Evolutionary conservation across 1,284 basidiomycete genomes (phyloP).

Genomic region (Polyporus tsugae): DNA sequence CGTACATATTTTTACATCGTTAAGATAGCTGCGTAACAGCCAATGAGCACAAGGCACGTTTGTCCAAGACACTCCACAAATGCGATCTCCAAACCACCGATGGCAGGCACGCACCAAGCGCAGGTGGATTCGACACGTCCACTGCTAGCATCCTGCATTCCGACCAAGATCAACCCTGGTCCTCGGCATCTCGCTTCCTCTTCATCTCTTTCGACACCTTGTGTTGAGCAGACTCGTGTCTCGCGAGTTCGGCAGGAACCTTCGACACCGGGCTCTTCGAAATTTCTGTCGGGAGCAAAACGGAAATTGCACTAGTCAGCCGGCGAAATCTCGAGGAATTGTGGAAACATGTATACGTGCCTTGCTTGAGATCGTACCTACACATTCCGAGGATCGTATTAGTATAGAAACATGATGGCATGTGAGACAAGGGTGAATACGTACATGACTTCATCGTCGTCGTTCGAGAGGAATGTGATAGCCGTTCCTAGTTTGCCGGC

Average conservation of each 20-base stretch:
- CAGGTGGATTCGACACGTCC: background rate
- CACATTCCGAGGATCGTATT: constrained; percentile 33
- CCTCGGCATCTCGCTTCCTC: constrained; percentile 83
- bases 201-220: constrained; percentile 93
- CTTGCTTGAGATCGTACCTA: constrained; percentile 91
- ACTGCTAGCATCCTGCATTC: background rate
- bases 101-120: constrained; percentile 23
- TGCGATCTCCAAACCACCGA: constrained; percentile 3
- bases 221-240: constrained; percentile 91
- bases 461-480: constrained; percentile 95
- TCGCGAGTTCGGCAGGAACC: constrained; percentile 85
- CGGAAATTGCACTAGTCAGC: constrained; percentile 18
- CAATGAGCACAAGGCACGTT: constrained; percentile 15
- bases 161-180: constrained; percentile 56
- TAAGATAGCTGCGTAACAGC: background rate
- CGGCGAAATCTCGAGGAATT: constrained; percentile 19
- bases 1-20: background rate
- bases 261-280: constrained; percentile 94
- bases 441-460: constrained; percentile 97
- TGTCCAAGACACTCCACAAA: constrained; percentile 12
- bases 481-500: constrained; percentile 94
- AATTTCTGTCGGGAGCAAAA: constrained; percentile 68
- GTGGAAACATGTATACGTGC: constrained; percentile 49
- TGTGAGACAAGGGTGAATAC: constrained; percentile 45
- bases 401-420: constrained; percentile 19